Base-by-base conservation (phyloP, 2,329 filamentous ascomycete genomes). In the Endothia cerciana region DNA sequence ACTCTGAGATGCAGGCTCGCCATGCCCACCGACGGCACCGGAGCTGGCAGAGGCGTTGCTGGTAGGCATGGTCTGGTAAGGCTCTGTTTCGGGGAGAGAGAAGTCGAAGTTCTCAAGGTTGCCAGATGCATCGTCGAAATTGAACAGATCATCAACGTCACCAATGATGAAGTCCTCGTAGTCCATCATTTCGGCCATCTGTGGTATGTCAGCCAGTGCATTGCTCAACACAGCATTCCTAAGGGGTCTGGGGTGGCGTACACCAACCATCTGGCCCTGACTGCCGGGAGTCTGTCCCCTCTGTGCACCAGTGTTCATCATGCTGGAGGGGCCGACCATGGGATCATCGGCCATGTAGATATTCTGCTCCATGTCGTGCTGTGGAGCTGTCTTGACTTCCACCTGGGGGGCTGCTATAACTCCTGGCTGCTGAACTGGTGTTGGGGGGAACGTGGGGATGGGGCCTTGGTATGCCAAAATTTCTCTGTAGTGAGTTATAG, bases 401-500 rank as follows among this genome's bases (percentile, higher is more conserved):
- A 10, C 5, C 33, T 36, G 33, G 33, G 33, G 33, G 10, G 17
- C 30, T 33, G 51, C 51, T 33, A 22, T 17, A 8, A 4, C 49
- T 19, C 33, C 4, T 41, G 51, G 47, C 47, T 49, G 47, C 47
- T 51, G 47, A 13, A 15, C 15, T 43, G 66, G 55, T 5, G 65
- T 59, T 5, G n/a, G 6, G 7, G 59, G 7, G 15, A 68, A 66
- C 13, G 30, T 38, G 4, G 66, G 66, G 22, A 63, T 43, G 4
- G 64, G 66, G 30, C 66, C 66, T 3, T 13, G 43, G 38, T 66
- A 60, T 19, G 64, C 25, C 41, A 47, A n/a, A 49, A 66, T 11
- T 6, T 49, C 8, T 40, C 66, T 68, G 15, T 8, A 22, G 22
- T 15, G 3, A 10, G 22, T 28, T n/a, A n/a, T n/a, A n/a, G n/a